Base-by-base conservation (phyloP, 495 filamentous ascomycete species). In the Trichoderma virens region DNA sequence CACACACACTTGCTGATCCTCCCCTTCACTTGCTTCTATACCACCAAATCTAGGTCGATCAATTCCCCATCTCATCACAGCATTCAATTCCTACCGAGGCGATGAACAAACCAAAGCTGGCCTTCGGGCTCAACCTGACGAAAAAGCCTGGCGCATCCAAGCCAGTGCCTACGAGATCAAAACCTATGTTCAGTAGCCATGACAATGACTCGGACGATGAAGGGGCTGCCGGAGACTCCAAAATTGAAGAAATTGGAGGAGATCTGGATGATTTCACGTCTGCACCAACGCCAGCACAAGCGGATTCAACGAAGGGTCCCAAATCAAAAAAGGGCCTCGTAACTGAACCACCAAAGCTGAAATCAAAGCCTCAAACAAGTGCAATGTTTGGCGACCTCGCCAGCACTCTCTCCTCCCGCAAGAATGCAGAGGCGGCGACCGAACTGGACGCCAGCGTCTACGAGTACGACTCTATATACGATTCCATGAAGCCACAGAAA, bases 391-490 rank as follows among this genome's bases (percentile, higher is more conserved):
- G 80, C 35, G 80, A 86, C 65, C 74, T 87, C 6, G 86, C 84
- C 45, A 78, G 80, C 67, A 75, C 78, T 0, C 75, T 81, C 32
- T 78, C 79, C 59, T 83, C 84, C 56, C 78, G 78, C 60, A 84
- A 83, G 56, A 77, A 86, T 66, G 78, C 80, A 31, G 73, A 82
- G 65, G 80, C 80, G 11, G 87, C 86, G n/a, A 77, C 79, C 32
- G 76, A 77, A 45, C 63, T 85, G 9, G 89, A 92, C 71, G 75
- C 88, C 4, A 82, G 80, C 31, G 86, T 92, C 69, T 92, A 89
- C 75, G 89, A 91, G 74, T 92, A 91, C 74, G 88, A 91, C 68
- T 80, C 78, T 2, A 85, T 86, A 14, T 90, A 89, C 74, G 89
- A 91, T 65, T 85, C 85, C 8, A 74, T 87, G 61, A 81, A 83